Conservation (phyloP, 2,329 filamentous ascomycete genomes). For the Sporothrix brunneoviolacea region DNA sequence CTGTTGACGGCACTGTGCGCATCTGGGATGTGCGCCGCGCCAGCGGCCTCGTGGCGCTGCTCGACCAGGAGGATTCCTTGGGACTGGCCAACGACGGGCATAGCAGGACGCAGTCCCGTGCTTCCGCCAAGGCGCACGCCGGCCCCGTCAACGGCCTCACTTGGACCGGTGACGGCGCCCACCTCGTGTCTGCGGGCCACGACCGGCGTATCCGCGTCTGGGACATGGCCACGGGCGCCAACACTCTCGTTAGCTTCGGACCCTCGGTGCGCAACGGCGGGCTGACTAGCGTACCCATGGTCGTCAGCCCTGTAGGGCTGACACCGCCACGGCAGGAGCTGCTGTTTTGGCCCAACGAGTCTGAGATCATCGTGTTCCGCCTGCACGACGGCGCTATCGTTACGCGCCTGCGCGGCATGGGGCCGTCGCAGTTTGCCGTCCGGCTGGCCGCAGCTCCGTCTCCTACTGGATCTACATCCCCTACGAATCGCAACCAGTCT, state of each 20-base stretch:
- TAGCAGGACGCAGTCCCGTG: conserved; percentile 26
- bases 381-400: conserved; percentile 69
- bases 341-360: conserved; percentile 74
- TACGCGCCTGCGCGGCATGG: conserved; percentile 62
- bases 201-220: conserved; percentile 83
- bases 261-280: conserved; percentile 70
- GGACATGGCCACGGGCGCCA: conserved; percentile 73
- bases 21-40: conserved; percentile 84
- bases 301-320: conserved; percentile 56
- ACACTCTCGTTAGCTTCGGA: conserved; percentile 84
- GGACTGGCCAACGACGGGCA: conserved; percentile 36
- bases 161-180: conserved; percentile 74
- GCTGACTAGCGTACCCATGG: conserved; percentile 53
- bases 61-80: conserved; percentile 78
- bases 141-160: conserved; percentile 78
- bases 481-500: too few species aligned
- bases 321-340: conserved; percentile 53
- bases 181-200: conserved; percentile 73
- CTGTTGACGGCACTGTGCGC: conserved; percentile 75
- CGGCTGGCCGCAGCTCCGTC: conserved; percentile 16
- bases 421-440: conserved; percentile 43
- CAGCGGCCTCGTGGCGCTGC: conserved; percentile 64
- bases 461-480: not conserved
- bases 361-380: conserved; percentile 73
- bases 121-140: conserved; percentile 60